Evolutionary conservation across 2,329 filamentous ascomycete species (phyloP), one percentile per base, ranked within the genome.

Genomic region (Teratosphaeria pseudoeucalypti): DNA sequence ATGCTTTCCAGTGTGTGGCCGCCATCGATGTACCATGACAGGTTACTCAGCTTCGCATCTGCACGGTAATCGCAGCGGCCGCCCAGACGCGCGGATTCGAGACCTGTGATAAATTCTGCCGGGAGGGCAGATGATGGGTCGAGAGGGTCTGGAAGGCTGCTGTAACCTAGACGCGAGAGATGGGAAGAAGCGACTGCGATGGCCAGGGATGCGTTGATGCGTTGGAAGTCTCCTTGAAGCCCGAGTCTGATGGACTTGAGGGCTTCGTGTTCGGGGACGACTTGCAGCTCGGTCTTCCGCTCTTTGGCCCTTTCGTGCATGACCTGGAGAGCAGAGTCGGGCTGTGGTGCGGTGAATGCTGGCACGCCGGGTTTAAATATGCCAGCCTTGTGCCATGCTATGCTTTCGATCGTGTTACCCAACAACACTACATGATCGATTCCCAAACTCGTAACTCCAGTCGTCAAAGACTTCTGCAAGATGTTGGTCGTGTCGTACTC

Each of bases 401-500:
- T 96, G 68, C 90, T 79, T 59, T 88, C 85, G 56, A 92, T 82
- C 0, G 90, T 92, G 43, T 82, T 79, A 11, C 92, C 92, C 39
- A 96, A 78, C 80, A 95, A 85, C 4, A 82, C 84, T 0, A 87
- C 85, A 73, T 96, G 92, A 67, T 96, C 92, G 61, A 96, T 87
- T 3, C 90, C 91, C 52, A 96, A 73, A 68, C 87, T 90, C 23
- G 90, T 86, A 43, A 96, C 85, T 0, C 87, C 88, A 1, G 85
- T 82, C 1, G 85, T 86, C 6, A 83, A 85, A 0, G 91, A 87
- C 12, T 82, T 80, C 11, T 81, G 78, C 6, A 99, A 74, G 26
- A 97, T 82, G 69, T 97, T 97, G 10, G 94, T 99, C 32, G 88
- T 88, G 70, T 97, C 92, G 68, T 91, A 91, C 75, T 96, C 90